These are phyloP conservation scores for Cystoderma amianthinum DNA, from an alignment of 768 basidiomycete genomes.

Conservation along the genomic window DNA sequence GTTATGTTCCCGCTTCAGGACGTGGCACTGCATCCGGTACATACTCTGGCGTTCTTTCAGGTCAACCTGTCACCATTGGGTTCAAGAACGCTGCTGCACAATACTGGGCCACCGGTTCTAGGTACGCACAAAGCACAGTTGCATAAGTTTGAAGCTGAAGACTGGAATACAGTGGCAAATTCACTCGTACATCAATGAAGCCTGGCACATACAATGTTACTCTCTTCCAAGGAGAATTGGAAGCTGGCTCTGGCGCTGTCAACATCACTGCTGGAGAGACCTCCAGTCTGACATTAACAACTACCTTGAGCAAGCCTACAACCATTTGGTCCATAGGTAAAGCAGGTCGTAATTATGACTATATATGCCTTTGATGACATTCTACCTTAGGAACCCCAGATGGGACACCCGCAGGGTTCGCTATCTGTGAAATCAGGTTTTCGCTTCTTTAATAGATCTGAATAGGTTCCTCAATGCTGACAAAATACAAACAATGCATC, in stretches of 20 bases:
- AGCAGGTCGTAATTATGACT: background rate
- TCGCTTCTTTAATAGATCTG: background rate
- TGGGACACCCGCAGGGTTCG: conserved; percentile 35
- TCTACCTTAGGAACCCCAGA: conserved; percentile 29
- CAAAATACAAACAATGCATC: conserved; percentile 43
- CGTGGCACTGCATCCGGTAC: conserved; percentile 37
- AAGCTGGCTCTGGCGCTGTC: conserved; percentile 33
- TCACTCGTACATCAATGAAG: conserved; percentile 37
- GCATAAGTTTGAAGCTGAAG: background rate
- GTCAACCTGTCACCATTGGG: conserved; percentile 29
- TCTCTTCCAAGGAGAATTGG: conserved; percentile 38
- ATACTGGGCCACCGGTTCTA: conserved; percentile 36
- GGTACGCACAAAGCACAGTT: conserved; percentile 21
- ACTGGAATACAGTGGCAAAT: conserved; percentile 24
- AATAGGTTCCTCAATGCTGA: conserved; percentile 39
- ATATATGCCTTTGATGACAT: background rate
- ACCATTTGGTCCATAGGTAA: conserved; percentile 39
- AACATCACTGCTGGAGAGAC: conserved; percentile 32
- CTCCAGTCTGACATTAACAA: conserved; percentile 21
- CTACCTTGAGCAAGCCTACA: conserved; percentile 23
- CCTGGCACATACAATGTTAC: conserved; percentile 41
- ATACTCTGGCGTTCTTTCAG: conserved; percentile 34
- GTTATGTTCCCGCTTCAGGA: conserved; percentile 34
- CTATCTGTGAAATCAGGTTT: background rate
- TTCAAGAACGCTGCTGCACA: conserved; percentile 40